A percentile compares a stretch with the other conserved stretches of the same genome.
Conservation (phyloP, 78 protist genomes). For the Dictyostelium firmibasis region DNA sequence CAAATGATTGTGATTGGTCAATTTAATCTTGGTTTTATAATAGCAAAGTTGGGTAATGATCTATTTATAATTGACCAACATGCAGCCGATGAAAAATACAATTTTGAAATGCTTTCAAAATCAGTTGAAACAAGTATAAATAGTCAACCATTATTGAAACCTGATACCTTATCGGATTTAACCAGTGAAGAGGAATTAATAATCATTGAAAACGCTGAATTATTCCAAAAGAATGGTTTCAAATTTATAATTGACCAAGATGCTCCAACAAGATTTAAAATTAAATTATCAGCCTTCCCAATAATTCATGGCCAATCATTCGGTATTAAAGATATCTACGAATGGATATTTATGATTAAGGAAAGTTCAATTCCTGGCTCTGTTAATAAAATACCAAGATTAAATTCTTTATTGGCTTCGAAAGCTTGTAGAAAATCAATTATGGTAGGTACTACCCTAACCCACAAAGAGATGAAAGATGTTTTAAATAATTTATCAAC, state of each 20-base stretch:
- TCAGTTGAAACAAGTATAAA: neutral
- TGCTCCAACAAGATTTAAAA: constrained; percentile 66
- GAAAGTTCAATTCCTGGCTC: constrained; percentile 56
- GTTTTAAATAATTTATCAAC: constrained; percentile 78
- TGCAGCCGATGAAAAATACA: constrained; percentile 97
- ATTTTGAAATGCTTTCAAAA: constrained; percentile 85
- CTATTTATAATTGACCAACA: constrained; percentile 96
- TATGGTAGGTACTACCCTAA: constrained; percentile 93
- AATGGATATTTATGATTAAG: constrained; percentile 70
- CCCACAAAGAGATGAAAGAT: constrained; percentile 69
- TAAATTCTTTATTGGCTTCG: constrained; percentile 92
- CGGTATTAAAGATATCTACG: constrained; percentile 77
- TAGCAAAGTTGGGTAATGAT: constrained; percentile 85
- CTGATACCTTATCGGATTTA: constrained; percentile 20
- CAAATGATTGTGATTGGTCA: constrained; percentile 94
- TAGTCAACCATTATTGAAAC: constrained; percentile 53
- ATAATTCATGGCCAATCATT: constrained; percentile 57
- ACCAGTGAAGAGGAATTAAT: constrained; percentile 80
- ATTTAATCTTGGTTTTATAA: constrained; percentile 96
- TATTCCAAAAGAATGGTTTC: constrained; percentile 86
- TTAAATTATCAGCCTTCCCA: constrained; percentile 77
- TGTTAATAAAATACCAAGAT: constrained; percentile 73
- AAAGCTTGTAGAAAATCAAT: constrained; percentile 93
- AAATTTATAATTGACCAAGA: constrained; percentile 41
- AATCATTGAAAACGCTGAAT: constrained; percentile 60